Conservation (phyloP, 1,139 yeast species). For the Keqinozyma sinolaborantium region DNA sequence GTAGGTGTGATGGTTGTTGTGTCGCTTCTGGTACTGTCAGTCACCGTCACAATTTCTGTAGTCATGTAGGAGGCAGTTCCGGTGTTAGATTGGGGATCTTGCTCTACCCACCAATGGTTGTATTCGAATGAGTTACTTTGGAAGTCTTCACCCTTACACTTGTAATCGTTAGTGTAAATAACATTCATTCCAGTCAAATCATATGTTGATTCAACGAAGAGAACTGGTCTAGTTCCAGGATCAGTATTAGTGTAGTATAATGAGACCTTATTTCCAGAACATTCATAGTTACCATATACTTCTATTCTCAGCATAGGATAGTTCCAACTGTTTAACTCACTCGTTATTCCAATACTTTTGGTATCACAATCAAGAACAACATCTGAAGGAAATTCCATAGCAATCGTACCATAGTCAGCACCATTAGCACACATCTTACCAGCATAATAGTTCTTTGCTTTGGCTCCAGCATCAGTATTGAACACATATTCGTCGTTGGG, state of each 20-base stretch:
- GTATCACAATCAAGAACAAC: neutral
- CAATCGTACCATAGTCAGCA: neutral
- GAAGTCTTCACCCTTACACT: neutral
- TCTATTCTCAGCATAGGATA: neutral
- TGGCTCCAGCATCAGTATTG: too few species aligned
- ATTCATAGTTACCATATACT: neutral
- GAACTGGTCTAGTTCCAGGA: neutral
- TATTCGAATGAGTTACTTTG: neutral
- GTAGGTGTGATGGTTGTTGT: neutral
- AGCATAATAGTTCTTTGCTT: too few species aligned
- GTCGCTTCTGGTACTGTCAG: neutral
- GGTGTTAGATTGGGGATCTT: neutral
- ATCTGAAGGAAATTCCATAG: neutral
- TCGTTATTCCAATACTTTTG: neutral
- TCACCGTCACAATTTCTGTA: neutral
- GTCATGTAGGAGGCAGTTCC: neutral
- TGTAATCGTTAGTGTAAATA: neutral
- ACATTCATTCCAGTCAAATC: neutral
- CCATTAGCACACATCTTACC: constrained; percentile 1
- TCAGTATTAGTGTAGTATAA: too few species aligned
- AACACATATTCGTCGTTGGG: too few species aligned
- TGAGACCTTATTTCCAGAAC: neutral
- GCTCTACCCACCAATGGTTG: neutral
- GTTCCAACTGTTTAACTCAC: neutral
- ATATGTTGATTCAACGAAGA: neutral